Evolutionary conservation across 2,329 filamentous ascomycete species (phyloP).

Genomic region (Cladosporium austrohemisphaericum): DNA sequence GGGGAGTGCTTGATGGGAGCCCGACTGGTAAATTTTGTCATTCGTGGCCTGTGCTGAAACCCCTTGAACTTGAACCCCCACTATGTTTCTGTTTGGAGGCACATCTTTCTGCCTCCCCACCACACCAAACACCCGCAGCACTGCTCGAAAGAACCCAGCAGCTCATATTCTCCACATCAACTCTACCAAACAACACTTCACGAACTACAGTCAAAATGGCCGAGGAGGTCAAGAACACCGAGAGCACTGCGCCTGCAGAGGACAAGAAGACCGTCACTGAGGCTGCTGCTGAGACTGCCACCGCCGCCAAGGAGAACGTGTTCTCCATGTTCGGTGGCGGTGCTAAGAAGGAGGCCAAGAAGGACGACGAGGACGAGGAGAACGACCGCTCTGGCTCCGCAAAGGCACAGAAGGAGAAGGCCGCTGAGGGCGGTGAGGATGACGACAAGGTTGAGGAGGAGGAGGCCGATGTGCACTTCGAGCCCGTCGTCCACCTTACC

Average conservation of each 20-base stretch:
- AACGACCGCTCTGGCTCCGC: constrained; percentile 86
- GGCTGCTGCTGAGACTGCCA: constrained; percentile 35
- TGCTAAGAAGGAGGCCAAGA: constrained; percentile 94
- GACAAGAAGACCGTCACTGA: constrained; percentile 37
- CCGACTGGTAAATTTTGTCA: no score
- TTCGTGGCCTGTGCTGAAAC: not conserved
- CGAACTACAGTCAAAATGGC: constrained; percentile 23
- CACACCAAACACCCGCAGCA: not conserved
- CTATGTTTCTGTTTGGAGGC: not conserved
- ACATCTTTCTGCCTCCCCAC: constrained; percentile 11
- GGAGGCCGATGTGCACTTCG: constrained; percentile 88
- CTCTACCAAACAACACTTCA: not conserved
- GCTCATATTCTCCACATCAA: not conserved
- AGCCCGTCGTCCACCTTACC: constrained; percentile 91
- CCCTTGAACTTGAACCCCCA: not conserved
- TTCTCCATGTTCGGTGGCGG: constrained; percentile 99
- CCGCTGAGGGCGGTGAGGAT: constrained; percentile 43
- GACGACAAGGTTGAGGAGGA: constrained; percentile 48
- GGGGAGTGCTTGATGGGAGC: no score
- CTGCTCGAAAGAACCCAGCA: not conserved
- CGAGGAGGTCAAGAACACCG: constrained; percentile 30
- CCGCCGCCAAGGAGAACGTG: constrained; percentile 56
- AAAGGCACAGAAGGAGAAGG: constrained; percentile 61
- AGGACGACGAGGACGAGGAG: constrained; percentile 61
- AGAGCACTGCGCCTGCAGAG: constrained; percentile 33